Evolutionary conservation across 352 stramenopile species (phyloP).

Genomic region (Phytophthora kernoviae): DNA sequence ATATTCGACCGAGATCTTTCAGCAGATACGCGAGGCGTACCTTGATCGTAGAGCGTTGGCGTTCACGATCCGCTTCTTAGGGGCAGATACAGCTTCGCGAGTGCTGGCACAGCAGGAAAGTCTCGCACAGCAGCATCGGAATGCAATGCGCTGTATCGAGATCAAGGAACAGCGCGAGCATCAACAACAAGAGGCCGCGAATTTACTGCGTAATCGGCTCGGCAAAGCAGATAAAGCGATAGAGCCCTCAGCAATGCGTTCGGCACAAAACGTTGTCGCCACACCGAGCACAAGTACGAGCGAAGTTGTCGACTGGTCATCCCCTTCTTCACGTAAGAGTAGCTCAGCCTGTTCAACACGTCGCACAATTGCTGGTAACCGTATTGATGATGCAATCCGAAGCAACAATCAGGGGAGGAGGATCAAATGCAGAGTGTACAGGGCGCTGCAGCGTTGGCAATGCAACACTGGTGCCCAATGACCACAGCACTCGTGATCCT

Average conservation of each 20-base stretch:
- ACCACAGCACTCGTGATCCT: conserved; percentile 68
- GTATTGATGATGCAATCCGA: conserved; percentile 1
- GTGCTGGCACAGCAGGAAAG: conserved; percentile 60
- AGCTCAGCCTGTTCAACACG: conserved; percentile 8
- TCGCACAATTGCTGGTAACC: not conserved
- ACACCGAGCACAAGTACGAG: conserved; percentile 23
- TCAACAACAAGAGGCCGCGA: conserved; percentile 54
- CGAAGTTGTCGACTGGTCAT: conserved; percentile 23
- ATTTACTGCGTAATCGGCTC: conserved; percentile 58
- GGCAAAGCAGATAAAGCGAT: conserved; percentile 16
- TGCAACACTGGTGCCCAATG: conserved; percentile 64
- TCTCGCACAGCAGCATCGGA: conserved; percentile 23
- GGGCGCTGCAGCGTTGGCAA: conserved; percentile 9
- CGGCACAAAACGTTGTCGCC: conserved; percentile 7
- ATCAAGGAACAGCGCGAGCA: conserved; percentile 43
- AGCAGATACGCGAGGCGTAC: conserved; percentile 52
- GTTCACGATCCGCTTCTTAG: conserved; percentile 65
- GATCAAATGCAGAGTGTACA: not conserved
- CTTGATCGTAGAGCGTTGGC: conserved; percentile 45
- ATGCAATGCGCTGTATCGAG: conserved; percentile 25
- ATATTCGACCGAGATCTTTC: conserved; percentile 52
- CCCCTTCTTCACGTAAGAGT: conserved; percentile 17
- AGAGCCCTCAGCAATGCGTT: not conserved
- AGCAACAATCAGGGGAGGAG: conserved; percentile 21
- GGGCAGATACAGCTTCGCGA: conserved; percentile 48